These are phyloP conservation scores for Poronia punctata DNA, from an alignment of 495 filamentous ascomycete species.

Conservation along the genomic window DNA sequence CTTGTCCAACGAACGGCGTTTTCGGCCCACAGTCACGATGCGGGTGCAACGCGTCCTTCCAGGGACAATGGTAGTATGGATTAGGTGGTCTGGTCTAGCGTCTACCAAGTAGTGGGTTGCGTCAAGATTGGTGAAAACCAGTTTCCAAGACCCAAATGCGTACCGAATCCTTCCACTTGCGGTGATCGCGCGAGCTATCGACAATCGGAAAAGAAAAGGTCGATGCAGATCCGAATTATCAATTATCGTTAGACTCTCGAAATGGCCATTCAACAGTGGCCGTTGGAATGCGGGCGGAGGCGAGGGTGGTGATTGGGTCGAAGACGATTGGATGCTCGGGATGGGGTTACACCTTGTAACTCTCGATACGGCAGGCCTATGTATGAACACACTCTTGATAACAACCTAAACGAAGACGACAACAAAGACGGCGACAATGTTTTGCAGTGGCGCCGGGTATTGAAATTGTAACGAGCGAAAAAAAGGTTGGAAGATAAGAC, in stretches of 20 bases:
- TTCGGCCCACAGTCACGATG: slow-evolving; percentile 20
- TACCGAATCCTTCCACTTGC: slow-evolving; percentile 19
- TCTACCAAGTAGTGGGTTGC: no score
- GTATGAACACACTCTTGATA: slow-evolving; percentile 12
- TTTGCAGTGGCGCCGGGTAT: slow-evolving; percentile 13
- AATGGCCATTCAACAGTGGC: slow-evolving; percentile 22
- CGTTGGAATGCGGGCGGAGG: slow-evolving; percentile 13
- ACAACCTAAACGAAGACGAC: slow-evolving; percentile 7
- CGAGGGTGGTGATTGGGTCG: slow-evolving; percentile 20
- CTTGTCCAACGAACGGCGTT: slow-evolving; percentile 17
- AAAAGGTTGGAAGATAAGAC: slow-evolving; percentile 17
- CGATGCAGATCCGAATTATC: slow-evolving; percentile 23
- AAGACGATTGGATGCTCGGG: background rate
- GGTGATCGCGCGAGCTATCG: slow-evolving; percentile 17
- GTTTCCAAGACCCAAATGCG: slow-evolving; percentile 8
- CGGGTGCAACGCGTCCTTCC: slow-evolving; percentile 22
- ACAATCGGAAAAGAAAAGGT: slow-evolving; percentile 18
- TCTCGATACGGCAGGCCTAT: slow-evolving; percentile 10
- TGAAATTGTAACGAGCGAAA: slow-evolving; percentile 25
- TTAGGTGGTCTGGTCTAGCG: no score
- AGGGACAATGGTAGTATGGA: no score
- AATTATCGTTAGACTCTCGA: slow-evolving; percentile 19
- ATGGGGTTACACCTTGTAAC: slow-evolving; percentile 12
- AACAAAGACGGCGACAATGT: slow-evolving; percentile 11
- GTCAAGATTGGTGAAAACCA: slow-evolving; percentile 16